Evolutionary conservation across 352 stramenopile species (phyloP).

Genomic region (Phytophthora capsici): DNA sequence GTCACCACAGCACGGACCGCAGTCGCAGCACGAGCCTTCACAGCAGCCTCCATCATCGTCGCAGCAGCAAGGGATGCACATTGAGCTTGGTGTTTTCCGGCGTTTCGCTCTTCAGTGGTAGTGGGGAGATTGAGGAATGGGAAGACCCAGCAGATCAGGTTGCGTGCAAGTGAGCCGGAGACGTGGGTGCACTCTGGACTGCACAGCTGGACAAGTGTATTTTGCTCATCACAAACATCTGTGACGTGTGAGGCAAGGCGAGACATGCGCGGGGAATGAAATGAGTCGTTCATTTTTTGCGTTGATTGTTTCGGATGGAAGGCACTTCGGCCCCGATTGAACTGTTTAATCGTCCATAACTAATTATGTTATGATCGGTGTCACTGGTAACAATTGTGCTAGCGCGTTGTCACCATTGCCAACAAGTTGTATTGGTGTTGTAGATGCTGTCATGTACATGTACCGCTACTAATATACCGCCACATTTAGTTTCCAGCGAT

Average conservation of each 20-base stretch:
- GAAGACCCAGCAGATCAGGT: constrained; percentile 4
- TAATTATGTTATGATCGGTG: too few species aligned
- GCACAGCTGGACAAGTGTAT: constrained; percentile 1
- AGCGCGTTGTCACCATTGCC: too few species aligned
- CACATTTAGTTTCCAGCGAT: too few species aligned
- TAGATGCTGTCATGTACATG: neutral
- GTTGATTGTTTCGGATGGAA: too few species aligned
- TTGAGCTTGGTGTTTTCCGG: constrained; percentile 3
- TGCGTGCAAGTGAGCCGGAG: constrained; percentile 5
- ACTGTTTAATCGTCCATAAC: too few species aligned
- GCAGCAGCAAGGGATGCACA: constrained; percentile 35
- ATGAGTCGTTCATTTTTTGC: neutral
- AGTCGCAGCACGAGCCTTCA: constrained; percentile 17
- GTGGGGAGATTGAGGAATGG: constrained; percentile 25
- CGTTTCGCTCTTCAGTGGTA: constrained; percentile 8
- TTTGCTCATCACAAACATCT: constrained; percentile 21
- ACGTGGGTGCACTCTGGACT: constrained; percentile 10
- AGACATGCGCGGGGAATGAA: constrained; percentile 8
- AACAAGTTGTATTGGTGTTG: neutral
- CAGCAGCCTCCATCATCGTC: constrained; percentile 29
- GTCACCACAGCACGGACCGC: constrained; percentile 16
- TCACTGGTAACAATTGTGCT: too few species aligned
- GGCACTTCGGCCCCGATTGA: too few species aligned
- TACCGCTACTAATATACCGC: too few species aligned
- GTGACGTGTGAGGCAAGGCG: constrained; percentile 19